Percentiles rank a stretch among this genome's conserved stretches.
Evolutionary conservation across 768 basidiomycete species (phyloP).

Genomic region (Russula griseocarnosa): DNA sequence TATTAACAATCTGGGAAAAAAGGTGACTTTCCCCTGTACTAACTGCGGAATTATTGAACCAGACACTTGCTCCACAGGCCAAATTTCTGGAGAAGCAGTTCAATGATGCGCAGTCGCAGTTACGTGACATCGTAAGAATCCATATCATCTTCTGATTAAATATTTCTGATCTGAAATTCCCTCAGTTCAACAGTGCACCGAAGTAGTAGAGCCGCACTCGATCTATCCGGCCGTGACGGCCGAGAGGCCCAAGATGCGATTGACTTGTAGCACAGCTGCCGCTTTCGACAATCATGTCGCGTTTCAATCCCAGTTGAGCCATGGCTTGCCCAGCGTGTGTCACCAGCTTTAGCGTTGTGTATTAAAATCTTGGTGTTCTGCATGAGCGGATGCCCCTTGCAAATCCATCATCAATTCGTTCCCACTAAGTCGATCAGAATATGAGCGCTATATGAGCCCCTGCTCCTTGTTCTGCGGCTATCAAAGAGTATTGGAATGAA

Average conservation of each 20-base stretch:
- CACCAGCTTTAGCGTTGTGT: conserved; percentile 2
- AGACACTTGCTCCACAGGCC: conserved; percentile 42
- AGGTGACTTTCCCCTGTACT: conserved; percentile 45
- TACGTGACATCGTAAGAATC: conserved; percentile 69
- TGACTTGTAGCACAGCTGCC: neutral
- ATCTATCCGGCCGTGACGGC: neutral
- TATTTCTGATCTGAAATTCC: neutral
- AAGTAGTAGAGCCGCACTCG: conserved; percentile 28
- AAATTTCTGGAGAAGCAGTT: conserved; percentile 94
- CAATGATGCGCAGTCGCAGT: conserved; percentile 81
- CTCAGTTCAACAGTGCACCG: conserved; percentile 52
- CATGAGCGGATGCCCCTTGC: neutral
- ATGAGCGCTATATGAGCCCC: neutral
- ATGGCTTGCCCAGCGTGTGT: neutral
- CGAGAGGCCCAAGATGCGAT: neutral
- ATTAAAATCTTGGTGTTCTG: conserved; percentile 7
- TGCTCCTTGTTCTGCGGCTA: conserved; percentile 31
- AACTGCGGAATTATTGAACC: conserved; percentile 5
- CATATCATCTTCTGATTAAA: neutral
- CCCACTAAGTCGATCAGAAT: neutral
- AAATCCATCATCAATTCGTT: neutral
- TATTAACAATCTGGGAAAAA: conserved; percentile 76
- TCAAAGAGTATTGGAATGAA: conserved; percentile 48
- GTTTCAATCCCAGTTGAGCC: neutral
- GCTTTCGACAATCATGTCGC: neutral